Evolutionary conservation across 139 green algal species (phyloP).

Genomic region (Closterium sp.): DNA sequence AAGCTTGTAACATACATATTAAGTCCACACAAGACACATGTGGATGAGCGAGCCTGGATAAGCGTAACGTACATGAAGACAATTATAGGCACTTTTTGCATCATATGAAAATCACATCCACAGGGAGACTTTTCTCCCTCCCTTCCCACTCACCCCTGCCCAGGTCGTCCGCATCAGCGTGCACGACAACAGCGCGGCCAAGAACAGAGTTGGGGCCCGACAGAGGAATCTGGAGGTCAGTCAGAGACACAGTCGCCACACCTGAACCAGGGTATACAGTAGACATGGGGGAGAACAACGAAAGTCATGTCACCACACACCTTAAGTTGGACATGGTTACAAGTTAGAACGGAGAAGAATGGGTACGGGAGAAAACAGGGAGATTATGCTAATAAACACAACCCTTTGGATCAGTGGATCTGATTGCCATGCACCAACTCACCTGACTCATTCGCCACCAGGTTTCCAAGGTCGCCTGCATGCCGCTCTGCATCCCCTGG

Average conservation of each 20-base stretch:
- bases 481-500: constrained; percentile 51
- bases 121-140: neutral
- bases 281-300: neutral
- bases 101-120: neutral
- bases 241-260: neutral
- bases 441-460: constrained; percentile 42
- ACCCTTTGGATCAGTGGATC: neutral
- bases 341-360: too few species aligned
- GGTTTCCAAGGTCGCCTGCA: constrained; percentile 58
- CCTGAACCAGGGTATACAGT: neutral
- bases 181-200: constrained; percentile 52
- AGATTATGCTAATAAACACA: too few species aligned
- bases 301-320: neutral
- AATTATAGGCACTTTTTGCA: too few species aligned
- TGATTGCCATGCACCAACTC: neutral
- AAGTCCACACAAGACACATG: too few species aligned
- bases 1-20: too few species aligned
- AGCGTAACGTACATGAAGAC: too few species aligned
- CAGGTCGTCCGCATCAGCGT: constrained; percentile 51
- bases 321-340: too few species aligned
- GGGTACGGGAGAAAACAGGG: too few species aligned
- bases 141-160: constrained; percentile 49
- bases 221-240: constrained; percentile 46
- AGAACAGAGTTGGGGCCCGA: constrained; percentile 46
- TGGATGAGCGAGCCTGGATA: too few species aligned